phyloP scores from a whole-genome alignment of 345 rosid genomes.

The Euphorbia tirucalli region DNA sequence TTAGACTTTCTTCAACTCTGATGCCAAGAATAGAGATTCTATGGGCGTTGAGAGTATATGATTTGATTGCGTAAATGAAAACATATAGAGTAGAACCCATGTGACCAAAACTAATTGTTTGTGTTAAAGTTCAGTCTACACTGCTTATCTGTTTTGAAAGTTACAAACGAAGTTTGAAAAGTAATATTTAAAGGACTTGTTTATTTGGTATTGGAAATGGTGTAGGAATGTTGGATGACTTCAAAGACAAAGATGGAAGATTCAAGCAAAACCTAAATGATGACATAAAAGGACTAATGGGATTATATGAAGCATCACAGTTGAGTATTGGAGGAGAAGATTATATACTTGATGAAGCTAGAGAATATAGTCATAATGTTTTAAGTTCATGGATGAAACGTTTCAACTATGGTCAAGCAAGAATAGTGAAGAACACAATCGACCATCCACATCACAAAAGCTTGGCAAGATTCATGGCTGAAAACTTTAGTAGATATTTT shows the following conservation, averaged over 20 bases:
- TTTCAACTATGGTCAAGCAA: slow-evolving; percentile 18
- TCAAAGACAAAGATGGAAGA: slow-evolving; percentile 31
- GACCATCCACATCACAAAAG: slow-evolving; percentile 43
- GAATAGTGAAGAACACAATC: slow-evolving; percentile 23
- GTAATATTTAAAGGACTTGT: too few species aligned
- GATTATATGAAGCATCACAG: slow-evolving; percentile 54
- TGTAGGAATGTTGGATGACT: slow-evolving; percentile 33
- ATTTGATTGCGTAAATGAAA: too few species aligned
- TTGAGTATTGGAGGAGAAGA: slow-evolving; percentile 49
- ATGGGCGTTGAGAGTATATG: too few species aligned
- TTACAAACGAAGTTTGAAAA: too few species aligned
- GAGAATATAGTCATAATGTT: slow-evolving; percentile 20
- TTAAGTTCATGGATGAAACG: slow-evolving; percentile 20
- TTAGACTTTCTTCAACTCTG: too few species aligned
- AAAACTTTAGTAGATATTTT: slow-evolving; percentile 11
- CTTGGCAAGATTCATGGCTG: slow-evolving; percentile 32
- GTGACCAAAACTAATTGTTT: too few species aligned
- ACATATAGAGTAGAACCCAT: too few species aligned
- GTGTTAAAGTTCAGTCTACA: too few species aligned
- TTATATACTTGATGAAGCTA: slow-evolving; percentile 33
- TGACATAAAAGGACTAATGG: slow-evolving; percentile 39
- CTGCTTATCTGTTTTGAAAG: too few species aligned
- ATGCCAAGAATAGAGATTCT: too few species aligned
- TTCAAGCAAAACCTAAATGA: slow-evolving; percentile 9
- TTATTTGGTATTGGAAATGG: too few species aligned